Base-by-base conservation (phyloP, 192 early-diverging fungal genomes). In the Coemansia sp. region DNA sequence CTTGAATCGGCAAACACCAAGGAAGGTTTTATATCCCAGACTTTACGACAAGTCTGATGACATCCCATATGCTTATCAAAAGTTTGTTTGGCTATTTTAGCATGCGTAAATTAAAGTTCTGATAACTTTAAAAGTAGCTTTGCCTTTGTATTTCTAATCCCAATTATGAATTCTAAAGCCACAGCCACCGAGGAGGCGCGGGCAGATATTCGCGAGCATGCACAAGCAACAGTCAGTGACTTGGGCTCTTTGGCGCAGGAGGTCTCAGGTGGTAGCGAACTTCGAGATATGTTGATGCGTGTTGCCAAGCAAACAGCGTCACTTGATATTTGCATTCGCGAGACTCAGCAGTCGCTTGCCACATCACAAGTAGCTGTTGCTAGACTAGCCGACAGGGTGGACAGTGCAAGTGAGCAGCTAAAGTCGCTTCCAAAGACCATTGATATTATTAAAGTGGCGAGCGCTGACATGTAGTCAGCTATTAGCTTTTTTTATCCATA, bases 151-250 rank as follows among this genome's bases (percentile, higher is more conserved):
- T 34, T 34, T 34, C 4, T 34, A 34, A 8, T 34, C 31, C 0
- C 31, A 46, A 14, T 26, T 37, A 64, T 36, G 46, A 59, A 44
- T 17, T 56, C 25, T 9, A 63, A 48, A 23, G n/a, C 53, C 2
- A 74, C 78, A 1, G 65, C 72, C n/a, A 72, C 74, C 4, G 72
- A 72, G 4, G 78, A 81, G 51, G 65, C 72, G 1, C 72, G 74
- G 26, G 21, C 61, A 4, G 78, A 72, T 40, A 68, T 81, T 2
- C 78, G 72, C 40, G 78, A 81, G 38, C 78, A 72, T 52, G 65
- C 78, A 6, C 78, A 81, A 51, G 63, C 58, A 8, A 68, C 71
- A 4, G 61, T 81, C 0, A 34, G 48, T 0, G 72, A 74, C 26
- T 59, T 75, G 15, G 78, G 78, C 1, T 48, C 44, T 4, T 40